Evolutionary conservation across 1,139 yeast species (phyloP).

Genomic region (Saccharomyces hybrid): DNA sequence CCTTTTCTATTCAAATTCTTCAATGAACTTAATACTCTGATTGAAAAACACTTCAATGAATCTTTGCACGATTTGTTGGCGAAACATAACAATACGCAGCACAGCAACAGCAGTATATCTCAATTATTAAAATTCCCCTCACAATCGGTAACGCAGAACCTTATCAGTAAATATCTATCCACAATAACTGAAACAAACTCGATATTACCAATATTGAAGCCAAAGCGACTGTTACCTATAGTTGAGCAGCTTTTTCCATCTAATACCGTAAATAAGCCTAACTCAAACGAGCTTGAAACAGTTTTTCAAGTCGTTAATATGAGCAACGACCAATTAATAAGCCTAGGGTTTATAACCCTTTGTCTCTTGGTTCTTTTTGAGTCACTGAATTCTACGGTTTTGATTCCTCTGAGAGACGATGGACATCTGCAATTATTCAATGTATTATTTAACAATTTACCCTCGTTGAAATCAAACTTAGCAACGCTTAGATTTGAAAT

Average conservation of each 20-base stretch:
- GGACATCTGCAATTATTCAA: slow-evolving; percentile 11
- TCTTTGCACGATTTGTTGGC: background rate
- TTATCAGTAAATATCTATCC: slow-evolving; percentile 15
- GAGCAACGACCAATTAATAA: slow-evolving; percentile 17
- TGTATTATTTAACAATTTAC: slow-evolving; percentile 14
- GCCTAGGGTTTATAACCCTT: slow-evolving; percentile 21
- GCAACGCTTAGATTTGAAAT: slow-evolving; percentile 16
- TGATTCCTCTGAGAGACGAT: slow-evolving; percentile 21
- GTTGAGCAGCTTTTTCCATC: slow-evolving; percentile 18
- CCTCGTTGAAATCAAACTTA: slow-evolving; percentile 14
- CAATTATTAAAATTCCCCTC: slow-evolving; percentile 15
- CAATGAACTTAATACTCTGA: background rate
- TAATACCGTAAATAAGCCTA: slow-evolving; percentile 9
- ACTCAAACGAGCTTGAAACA: background rate
- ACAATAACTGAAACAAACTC: slow-evolving; percentile 16
- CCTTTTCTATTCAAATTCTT: background rate
- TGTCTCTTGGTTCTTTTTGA: slow-evolving; percentile 22
- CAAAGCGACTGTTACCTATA: slow-evolving; percentile 12
- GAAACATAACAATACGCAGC: background rate
- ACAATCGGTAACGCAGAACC: slow-evolving; percentile 12
- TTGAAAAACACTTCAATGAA: background rate
- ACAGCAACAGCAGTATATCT: background rate
- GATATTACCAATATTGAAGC: slow-evolving; percentile 21
- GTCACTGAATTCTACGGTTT: slow-evolving; percentile 21
- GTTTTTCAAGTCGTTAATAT: slow-evolving; percentile 13